These are phyloP conservation scores for Hyphopichia fennica DNA, from an alignment of 1,139 yeast genomes.

Conservation along the genomic window DNA sequence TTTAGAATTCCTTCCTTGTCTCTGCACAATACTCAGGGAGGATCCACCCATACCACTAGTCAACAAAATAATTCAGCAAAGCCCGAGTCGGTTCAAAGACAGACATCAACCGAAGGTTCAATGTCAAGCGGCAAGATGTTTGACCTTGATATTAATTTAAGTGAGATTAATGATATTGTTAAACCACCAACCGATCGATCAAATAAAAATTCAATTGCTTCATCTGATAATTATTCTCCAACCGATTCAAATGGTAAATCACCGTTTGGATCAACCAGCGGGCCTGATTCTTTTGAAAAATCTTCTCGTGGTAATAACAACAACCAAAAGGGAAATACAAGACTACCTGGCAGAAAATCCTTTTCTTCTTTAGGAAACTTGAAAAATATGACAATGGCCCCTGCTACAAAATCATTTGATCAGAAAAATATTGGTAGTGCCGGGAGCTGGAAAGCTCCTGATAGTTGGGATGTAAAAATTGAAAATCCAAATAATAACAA, in stretches of 20 bases:
- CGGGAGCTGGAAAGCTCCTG: conserved; percentile 67
- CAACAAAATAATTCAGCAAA: neutral
- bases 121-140: conserved; percentile 13
- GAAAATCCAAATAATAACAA: conserved; percentile 14
- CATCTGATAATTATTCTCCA: conserved; percentile 4
- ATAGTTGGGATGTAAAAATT: conserved; percentile 73
- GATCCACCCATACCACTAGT: neutral
- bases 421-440: conserved; percentile 6
- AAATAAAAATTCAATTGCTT: conserved; percentile 6
- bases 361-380: conserved; percentile 2
- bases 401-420: conserved; percentile 5
- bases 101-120: conserved; percentile 2
- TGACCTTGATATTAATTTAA: conserved; percentile 48
- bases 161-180: conserved; percentile 56
- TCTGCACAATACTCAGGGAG: conserved; percentile 15
- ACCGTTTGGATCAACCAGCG: neutral
- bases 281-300: neutral
- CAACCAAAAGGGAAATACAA: neutral
- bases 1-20: conserved; percentile 39
- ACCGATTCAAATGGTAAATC: conserved; percentile 4
- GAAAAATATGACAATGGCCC: conserved; percentile 8
- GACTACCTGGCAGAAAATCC: neutral
- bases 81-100: neutral
- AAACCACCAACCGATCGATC: conserved; percentile 23
- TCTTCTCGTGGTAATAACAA: neutral